Percentiles rank a stretch among this genome's conserved stretches.
Conservation (phyloP, 257 asterid genomes). For the Ophiorrhiza pumila region DNA sequence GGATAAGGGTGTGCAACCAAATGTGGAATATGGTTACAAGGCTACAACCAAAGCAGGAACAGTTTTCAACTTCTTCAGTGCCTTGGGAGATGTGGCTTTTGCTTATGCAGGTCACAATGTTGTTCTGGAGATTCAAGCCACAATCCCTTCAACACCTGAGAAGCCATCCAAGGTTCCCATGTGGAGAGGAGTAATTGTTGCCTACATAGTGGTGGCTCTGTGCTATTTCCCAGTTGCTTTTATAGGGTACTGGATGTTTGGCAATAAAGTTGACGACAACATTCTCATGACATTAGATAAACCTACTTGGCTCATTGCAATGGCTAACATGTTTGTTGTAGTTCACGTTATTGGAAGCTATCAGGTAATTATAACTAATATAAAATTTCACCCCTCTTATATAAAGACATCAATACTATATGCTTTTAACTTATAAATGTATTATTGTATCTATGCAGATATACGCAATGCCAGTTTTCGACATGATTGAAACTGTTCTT, state of each 20-base stretch:
- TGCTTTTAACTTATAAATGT: not conserved
- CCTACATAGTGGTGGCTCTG: slow-evolving; percentile 77
- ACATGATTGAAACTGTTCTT: slow-evolving; percentile 80
- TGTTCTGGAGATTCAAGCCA: slow-evolving; percentile 86
- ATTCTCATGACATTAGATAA: slow-evolving; percentile 50
- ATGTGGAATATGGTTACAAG: slow-evolving; percentile 68
- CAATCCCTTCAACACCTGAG: slow-evolving; percentile 87
- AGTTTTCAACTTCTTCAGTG: slow-evolving; percentile 68
- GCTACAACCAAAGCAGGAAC: slow-evolving; percentile 53
- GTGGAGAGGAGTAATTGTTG: slow-evolving; percentile 94
- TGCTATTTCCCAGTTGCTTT: slow-evolving; percentile 94
- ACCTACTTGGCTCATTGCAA: slow-evolving; percentile 83
- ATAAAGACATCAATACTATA: too few relatives aligned
- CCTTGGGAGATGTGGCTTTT: slow-evolving; percentile 83
- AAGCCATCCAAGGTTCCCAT: slow-evolving; percentile 84
- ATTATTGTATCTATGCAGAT: slow-evolving; percentile 39
- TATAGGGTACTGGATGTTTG: slow-evolving; percentile 69
- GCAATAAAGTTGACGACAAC: slow-evolving; percentile 55
- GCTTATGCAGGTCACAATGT: slow-evolving; percentile 97
- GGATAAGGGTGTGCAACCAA: slow-evolving; percentile 52
- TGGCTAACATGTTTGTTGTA: slow-evolving; percentile 90
- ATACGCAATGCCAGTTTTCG: slow-evolving; percentile 92
- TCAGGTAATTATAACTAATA: slow-evolving; percentile 55
- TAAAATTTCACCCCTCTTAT: not conserved
- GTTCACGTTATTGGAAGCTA: slow-evolving; percentile 94